Base-by-base conservation (phyloP, 2,329 filamentous ascomycete genomes). In the Corynespora cassiicola region DNA sequence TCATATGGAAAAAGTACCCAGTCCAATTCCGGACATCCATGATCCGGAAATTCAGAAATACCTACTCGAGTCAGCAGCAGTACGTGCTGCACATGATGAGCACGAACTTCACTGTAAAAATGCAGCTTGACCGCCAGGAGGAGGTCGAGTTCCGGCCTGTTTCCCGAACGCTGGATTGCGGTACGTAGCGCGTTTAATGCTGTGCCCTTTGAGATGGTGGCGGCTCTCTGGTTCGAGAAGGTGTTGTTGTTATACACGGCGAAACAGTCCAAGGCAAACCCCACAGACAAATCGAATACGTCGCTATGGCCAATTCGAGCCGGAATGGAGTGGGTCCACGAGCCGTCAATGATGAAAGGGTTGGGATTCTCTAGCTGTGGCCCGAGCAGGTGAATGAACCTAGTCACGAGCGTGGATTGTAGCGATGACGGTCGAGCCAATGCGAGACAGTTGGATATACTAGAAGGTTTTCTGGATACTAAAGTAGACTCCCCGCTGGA, bases 221-320 rank as follows among this genome's bases (percentile, higher is more conserved):
- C 39, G 17, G 26, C 21, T 8, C 14, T 33, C 19, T 29, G 20
- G 5, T 10, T 29, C 12, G 36, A 32, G 10, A 20, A 36, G 10
- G 21, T 37, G n/a, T 10, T 17, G 16, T 36, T 12, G 3, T 15
- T 16, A 21, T 28, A 36, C 10, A n/a, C 19, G 14, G 23, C 36
- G 18, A 43, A 36, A 15, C 23, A 31, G 25, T 47, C 34, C n/a
- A 47, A 21, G 6, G 39, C 39, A 27, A 19, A 47, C 24, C 43
- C 39, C 9, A 40, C 44, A 12, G 44, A 39, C 6, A 33, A 9
- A 31, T 47, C 36, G 9, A 47, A 21, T 4, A 32, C 27, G 14
- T 22, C 10, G 19, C 28, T 36, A 11, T n/a, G 32, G 6, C 31
- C 44, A 10, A 47, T 39, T 3, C 39, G 35, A 8, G 35, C 16